Conservation (phyloP, 2,329 filamentous ascomycete genomes). For the Fusarium pininemorale region DNA sequence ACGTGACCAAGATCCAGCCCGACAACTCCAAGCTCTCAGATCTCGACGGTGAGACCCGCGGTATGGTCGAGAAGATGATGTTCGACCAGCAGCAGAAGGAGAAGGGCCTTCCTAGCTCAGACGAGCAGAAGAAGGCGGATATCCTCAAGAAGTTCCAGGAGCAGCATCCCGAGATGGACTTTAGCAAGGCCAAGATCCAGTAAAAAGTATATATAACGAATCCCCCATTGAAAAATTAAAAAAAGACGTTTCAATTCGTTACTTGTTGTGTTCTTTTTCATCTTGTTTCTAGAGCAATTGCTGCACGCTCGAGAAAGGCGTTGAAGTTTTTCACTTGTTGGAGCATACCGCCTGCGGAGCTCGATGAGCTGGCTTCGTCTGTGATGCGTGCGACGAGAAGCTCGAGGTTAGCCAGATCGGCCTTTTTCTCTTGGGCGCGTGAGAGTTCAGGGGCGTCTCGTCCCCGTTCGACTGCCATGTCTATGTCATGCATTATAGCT, state of each 20-base stretch:
- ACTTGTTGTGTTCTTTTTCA: constrained; percentile 30
- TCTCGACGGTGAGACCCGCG: constrained; percentile 90
- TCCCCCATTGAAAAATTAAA: background rate
- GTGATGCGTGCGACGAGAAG: constrained; percentile 64
- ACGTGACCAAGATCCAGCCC: constrained; percentile 93
- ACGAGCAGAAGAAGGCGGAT: constrained; percentile 95
- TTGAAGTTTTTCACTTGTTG: constrained; percentile 70
- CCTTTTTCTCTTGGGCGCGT: constrained; percentile 56
- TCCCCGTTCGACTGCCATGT: constrained; percentile 63
- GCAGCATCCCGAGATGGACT: constrained; percentile 79
- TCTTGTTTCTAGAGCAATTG: constrained; percentile 62
- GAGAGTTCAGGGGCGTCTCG: constrained; percentile 59
- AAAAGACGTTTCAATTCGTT: constrained; percentile 5
- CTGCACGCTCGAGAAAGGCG: constrained; percentile 69
- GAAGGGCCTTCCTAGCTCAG: constrained; percentile 84
- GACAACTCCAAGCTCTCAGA: constrained; percentile 93
- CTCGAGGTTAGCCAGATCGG: constrained; percentile 66
- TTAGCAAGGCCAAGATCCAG: constrained; percentile 73
- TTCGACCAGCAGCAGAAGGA: constrained; percentile 98
- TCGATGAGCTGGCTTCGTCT: constrained; percentile 60
- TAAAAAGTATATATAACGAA: constrained; percentile 10
- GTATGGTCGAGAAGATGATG: constrained; percentile 99
- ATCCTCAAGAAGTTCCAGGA: constrained; percentile 92
- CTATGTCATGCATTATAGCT: constrained; percentile 68
- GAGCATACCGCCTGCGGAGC: constrained; percentile 62